A percentile compares a stretch with the other conserved stretches of the same genome.
Conservation (phyloP, 345 rosid species). For the Aquilaria yunnanensis region DNA sequence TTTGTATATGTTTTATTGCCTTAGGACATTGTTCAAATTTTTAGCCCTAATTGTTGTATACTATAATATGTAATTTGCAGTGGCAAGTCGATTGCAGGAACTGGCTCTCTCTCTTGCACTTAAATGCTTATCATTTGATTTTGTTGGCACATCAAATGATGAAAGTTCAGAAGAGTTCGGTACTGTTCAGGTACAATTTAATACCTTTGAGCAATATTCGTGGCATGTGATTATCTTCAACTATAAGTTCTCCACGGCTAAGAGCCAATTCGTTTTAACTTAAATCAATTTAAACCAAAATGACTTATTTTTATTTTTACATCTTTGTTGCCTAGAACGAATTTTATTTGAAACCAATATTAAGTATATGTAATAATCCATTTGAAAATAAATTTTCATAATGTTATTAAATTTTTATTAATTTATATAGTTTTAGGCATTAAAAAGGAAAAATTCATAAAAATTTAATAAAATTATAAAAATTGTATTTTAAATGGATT, state of each 20-base stretch:
- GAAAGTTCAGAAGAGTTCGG: slow-evolving; percentile 99
- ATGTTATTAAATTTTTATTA: no score
- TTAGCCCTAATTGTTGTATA: slow-evolving; percentile 7
- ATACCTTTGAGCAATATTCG: not conserved
- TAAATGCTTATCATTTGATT: slow-evolving; percentile 94
- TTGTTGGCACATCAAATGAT: slow-evolving; percentile 95
- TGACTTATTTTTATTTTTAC: no score
- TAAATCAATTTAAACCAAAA: no score
- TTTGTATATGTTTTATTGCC: slow-evolving; percentile 2
- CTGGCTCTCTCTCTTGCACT: slow-evolving; percentile 94
- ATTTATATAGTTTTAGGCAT: no score
- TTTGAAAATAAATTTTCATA: no score
- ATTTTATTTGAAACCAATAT: no score
- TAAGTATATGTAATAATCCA: no score
- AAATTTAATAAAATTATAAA: no score
- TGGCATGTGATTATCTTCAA: not conserved
- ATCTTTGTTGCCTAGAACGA: no score
- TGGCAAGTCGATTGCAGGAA: slow-evolving; percentile 71
- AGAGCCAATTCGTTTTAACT: no score
- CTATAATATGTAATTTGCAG: slow-evolving; percentile 34
- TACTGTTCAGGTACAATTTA: slow-evolving; percentile 79
- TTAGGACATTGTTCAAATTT: not conserved
- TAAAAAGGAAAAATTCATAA: no score
- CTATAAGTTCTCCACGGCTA: not conserved
- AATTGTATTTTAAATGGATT: no score